Evolutionary conservation across 257 asterid genomes (phyloP).

Genomic region (Craterostigma plantagineum): DNA sequence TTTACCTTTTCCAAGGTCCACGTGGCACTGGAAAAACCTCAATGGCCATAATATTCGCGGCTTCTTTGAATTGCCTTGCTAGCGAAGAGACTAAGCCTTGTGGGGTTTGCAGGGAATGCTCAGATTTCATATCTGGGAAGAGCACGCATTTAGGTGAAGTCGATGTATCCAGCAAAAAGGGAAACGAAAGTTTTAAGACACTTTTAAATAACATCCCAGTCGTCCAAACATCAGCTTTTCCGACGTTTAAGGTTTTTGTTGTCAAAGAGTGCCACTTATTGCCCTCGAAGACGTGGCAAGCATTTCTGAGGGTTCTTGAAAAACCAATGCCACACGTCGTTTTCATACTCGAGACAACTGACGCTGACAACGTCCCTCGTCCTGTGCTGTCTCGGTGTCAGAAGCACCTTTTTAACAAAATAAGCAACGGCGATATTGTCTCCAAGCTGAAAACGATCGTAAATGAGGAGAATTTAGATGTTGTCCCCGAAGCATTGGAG

Average conservation of each 20-base stretch:
- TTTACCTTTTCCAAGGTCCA: conserved; percentile 91
- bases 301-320: conserved; percentile 63
- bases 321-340: conserved; percentile 55
- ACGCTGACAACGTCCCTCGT: conserved; percentile 67
- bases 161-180: conserved; percentile 62
- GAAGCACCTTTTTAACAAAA: conserved; percentile 67
- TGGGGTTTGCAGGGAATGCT: conserved; percentile 79
- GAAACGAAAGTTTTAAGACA: conserved; percentile 31
- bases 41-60: conserved; percentile 66
- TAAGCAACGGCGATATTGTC: conserved; percentile 53
- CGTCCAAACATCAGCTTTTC: conserved; percentile 19
- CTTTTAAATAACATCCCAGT: conserved; percentile 34
- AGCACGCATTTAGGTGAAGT: conserved; percentile 43
- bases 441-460: conserved; percentile 57
- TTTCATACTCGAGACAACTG: conserved; percentile 59
- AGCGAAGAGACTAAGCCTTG: conserved; percentile 73
- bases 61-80: conserved; percentile 84
- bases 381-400: conserved; percentile 76
- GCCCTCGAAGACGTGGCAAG: conserved; percentile 78
- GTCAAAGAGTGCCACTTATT: conserved; percentile 79
- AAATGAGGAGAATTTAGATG: conserved; percentile 48
- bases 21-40: conserved; percentile 96
- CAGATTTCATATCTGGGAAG: conserved; percentile 58
- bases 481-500: conserved; percentile 68
- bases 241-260: conserved; percentile 48